Evolutionary conservation across 2,329 filamentous ascomycete genomes (phyloP), one percentile per base, ranked within the genome.

Genomic region (Dactylonectria estremocensis): DNA sequence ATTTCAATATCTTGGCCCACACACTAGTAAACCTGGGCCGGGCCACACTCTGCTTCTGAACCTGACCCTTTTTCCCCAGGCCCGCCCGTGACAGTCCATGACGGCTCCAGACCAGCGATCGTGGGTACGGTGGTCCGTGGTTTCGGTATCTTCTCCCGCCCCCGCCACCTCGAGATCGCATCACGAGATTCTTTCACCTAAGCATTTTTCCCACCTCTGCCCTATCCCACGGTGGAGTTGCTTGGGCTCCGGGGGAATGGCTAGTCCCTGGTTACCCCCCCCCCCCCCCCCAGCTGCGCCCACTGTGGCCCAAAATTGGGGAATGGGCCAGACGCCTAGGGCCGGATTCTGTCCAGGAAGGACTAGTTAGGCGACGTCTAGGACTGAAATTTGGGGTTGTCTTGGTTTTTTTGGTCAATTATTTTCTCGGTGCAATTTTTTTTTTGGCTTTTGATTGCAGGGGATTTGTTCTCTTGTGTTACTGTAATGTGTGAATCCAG

Each of bases 181-280:
- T 76, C 71, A 76, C 72, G 72, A 76, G 64, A 76, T 74, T 66
- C 64, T 69, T 75, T 75, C 71, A 76, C 72, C 66, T 75, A 76
- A 76, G 62, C 68, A 35, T 35, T 43, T 48, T n/a, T 46, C 28
- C 35, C 55, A n/a, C 43, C 46, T 33, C 22, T n/a, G 59, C 57
- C 57, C 57, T 20, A 31, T 35, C 50, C 50, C 49, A 45, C 65
- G 35, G 58, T 67, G 61, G 65, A 64, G 52, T 62, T 61, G 50
- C 28, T 13, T n/a, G 46, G 59, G 59, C 49, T 37, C 59, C 59
- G 59, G 53, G 20, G 40, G 50, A 14, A 55, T 37, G 59, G 59
- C 59, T 43, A 20, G 31, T 31, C 13, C 59, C 43, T 28, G n/a
- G 45, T 24, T 18, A n/a, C n/a, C n/a, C n/a, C n/a, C n/a, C n/a